Evolutionary conservation across 495 filamentous ascomycete genomes (phyloP).

Genomic region (Pyrenula aspistea): DNA sequence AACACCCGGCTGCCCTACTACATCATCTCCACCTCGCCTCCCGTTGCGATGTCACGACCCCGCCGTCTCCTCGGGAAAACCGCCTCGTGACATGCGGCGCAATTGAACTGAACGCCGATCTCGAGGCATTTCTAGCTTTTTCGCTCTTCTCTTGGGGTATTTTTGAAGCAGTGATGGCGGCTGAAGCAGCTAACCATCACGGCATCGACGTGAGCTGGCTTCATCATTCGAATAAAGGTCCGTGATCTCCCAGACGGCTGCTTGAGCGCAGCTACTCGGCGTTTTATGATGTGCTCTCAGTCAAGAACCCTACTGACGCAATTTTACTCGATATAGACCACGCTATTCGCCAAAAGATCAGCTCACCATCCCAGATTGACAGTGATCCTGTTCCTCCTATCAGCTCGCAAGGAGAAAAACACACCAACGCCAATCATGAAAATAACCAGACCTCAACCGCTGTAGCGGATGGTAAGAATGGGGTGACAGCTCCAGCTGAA

Average conservation of each 20-base stretch:
- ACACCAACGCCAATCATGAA: no score
- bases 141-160: not conserved
- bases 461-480: not conserved
- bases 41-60: not conserved
- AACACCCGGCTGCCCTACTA: no score
- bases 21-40: not conserved
- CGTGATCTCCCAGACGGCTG: no score
- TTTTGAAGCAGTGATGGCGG: not conserved
- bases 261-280: no score
- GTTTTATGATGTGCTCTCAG: no score
- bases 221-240: slow-evolving; percentile 53
- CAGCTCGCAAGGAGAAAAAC: not conserved
- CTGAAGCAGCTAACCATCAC: not conserved
- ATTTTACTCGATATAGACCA: not conserved
- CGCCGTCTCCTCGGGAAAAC: not conserved
- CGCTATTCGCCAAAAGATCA: not conserved
- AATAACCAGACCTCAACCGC: not conserved
- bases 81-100: not conserved
- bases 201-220: slow-evolving; percentile 54
- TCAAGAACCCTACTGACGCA: not conserved
- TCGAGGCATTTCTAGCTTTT: not conserved
- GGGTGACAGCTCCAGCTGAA: not conserved
- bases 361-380: not conserved
- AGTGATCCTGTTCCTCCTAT: not conserved
- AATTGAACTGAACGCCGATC: not conserved